Evolutionary conservation across 2,329 filamentous ascomycete genomes (phyloP).

Genomic region (Colletotrichum cordylinicola): DNA sequence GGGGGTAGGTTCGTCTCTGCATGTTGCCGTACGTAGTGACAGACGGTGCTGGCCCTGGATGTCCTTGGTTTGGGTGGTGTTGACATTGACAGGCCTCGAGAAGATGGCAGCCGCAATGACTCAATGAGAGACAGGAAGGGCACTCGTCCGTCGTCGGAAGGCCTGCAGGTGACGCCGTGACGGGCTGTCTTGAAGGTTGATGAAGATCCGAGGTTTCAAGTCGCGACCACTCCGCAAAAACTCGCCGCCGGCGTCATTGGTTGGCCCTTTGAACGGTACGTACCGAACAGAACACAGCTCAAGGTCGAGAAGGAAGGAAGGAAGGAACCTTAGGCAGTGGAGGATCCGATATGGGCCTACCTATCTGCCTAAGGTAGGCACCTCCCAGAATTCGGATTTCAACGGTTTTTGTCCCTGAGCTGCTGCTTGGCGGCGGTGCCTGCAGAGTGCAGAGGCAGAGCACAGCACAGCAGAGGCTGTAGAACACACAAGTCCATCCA

Average conservation of each 20-base stretch:
- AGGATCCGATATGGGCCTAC: too few species aligned
- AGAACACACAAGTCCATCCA: background rate
- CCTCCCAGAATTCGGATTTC: background rate
- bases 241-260: background rate
- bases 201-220: conserved; percentile 18
- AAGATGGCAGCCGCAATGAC: background rate
- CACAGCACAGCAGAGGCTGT: background rate
- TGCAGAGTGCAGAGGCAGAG: background rate
- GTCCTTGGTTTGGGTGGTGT: background rate
- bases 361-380: background rate
- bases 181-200: conserved; percentile 1
- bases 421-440: background rate
- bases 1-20: background rate
- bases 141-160: conserved; percentile 3
- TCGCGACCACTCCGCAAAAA: background rate
- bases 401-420: background rate
- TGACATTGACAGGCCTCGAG: background rate
- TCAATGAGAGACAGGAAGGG: conserved; percentile 3
- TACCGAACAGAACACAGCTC: background rate
- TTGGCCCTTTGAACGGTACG: background rate
- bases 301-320: background rate
- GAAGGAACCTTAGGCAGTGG: too few species aligned
- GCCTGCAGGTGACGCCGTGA: background rate
- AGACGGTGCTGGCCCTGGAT: background rate
- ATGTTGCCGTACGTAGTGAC: background rate